These are phyloP conservation scores for Podila minutissima DNA, from an alignment of 192 early-diverging fungal genomes.

Conservation along the genomic window DNA sequence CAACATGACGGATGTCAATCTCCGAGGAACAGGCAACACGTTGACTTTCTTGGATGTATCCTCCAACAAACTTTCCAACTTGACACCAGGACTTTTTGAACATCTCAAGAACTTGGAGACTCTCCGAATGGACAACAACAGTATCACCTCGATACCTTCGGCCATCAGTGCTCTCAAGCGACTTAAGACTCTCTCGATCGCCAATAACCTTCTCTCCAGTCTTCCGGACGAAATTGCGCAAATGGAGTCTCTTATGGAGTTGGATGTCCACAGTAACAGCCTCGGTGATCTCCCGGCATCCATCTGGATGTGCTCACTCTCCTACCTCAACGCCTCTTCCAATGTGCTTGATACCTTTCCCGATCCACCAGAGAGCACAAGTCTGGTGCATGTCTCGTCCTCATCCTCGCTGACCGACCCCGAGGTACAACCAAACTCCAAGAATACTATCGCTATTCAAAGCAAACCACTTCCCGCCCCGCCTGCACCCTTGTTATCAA, in stretches of 20 bases:
- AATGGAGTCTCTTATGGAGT: slow-evolving; percentile 64
- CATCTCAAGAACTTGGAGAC: slow-evolving; percentile 64
- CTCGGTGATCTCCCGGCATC: slow-evolving; percentile 75
- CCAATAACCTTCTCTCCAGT: slow-evolving; percentile 74
- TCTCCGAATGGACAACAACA: slow-evolving; percentile 76
- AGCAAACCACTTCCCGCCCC: slow-evolving; percentile 59
- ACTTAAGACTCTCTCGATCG: slow-evolving; percentile 66
- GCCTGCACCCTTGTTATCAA: slow-evolving; percentile 14
- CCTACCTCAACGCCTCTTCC: slow-evolving; percentile 77
- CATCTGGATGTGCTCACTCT: slow-evolving; percentile 83
- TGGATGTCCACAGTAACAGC: slow-evolving; percentile 85
- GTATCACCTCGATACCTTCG: slow-evolving; percentile 72
- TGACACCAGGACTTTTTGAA: slow-evolving; percentile 69
- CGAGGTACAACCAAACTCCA: slow-evolving; percentile 18
- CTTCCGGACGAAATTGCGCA: slow-evolving; percentile 77
- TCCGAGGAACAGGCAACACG: slow-evolving; percentile 54
- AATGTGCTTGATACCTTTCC: slow-evolving; percentile 87
- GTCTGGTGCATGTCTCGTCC: slow-evolving; percentile 1
- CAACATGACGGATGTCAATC: slow-evolving; percentile 73
- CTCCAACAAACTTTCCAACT: slow-evolving; percentile 74
- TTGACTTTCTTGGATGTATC: slow-evolving; percentile 66
- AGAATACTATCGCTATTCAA: slow-evolving; percentile 49
- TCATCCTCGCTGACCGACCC: neutral
- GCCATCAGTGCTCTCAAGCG: slow-evolving; percentile 67
- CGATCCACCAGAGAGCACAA: slow-evolving; percentile 57